Evolutionary conservation across 2,329 filamentous ascomycete genomes (phyloP).

Genomic region (Colletotrichum orbiculare): DNA sequence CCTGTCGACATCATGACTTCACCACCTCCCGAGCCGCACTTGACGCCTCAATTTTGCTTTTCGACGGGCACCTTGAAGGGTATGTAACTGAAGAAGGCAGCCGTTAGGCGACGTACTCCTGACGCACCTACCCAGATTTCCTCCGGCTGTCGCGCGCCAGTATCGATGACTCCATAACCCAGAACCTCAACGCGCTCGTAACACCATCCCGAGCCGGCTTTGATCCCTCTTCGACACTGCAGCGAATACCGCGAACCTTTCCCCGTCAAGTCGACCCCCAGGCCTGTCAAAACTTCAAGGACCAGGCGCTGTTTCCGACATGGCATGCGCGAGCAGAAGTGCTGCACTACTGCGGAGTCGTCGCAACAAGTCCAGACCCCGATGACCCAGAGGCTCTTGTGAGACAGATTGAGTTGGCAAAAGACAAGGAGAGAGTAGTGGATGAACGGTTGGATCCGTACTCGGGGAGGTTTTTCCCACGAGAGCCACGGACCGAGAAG

Average conservation of each 20-base stretch:
- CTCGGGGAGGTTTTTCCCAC: conserved; percentile 82
- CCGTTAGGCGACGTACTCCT: background rate
- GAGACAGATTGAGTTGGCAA: conserved; percentile 76
- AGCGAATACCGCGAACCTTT: conserved; percentile 64
- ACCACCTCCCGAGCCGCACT: conserved; percentile 57
- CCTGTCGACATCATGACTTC: conserved; percentile 57
- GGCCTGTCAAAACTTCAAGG: conserved; percentile 78
- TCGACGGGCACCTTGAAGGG: conserved; percentile 76
- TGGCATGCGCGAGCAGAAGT: conserved; percentile 89
- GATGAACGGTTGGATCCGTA: conserved; percentile 95
- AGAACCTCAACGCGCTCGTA: conserved; percentile 90
- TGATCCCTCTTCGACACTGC: conserved; percentile 80
- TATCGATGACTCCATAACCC: conserved; percentile 92
- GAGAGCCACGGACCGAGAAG: conserved; percentile 82
- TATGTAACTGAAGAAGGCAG: conserved; percentile 45
- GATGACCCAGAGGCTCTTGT: conserved; percentile 82
- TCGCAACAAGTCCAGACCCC: conserved; percentile 88
- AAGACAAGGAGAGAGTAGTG: conserved; percentile 77
- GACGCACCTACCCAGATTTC: conserved; percentile 74
- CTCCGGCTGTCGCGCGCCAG: conserved; percentile 84
- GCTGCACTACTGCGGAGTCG: conserved; percentile 87
- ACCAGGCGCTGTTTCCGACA: conserved; percentile 83
- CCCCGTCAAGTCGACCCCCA: conserved; percentile 66
- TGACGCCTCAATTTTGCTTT: conserved; percentile 84
- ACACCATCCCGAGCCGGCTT: conserved; percentile 80